Conservation (phyloP, 306 rosid species). For the Fragaria nilgerrensis region DNA sequence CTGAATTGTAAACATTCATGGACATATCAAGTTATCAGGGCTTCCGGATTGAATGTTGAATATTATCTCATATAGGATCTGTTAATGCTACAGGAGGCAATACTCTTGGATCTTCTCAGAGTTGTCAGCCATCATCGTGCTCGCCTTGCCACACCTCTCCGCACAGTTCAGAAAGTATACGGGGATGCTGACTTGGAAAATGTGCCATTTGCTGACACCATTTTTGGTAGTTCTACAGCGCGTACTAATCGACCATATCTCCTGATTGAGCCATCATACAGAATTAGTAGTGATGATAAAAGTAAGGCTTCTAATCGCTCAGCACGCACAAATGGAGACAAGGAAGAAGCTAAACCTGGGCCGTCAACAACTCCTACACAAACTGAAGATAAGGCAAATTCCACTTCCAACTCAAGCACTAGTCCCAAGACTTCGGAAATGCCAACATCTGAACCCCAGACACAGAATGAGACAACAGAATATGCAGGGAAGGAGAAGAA, state of each 20-base stretch:
- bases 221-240: slow-evolving; percentile 54
- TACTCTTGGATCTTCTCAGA: slow-evolving; percentile 90
- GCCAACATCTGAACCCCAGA: slow-evolving; percentile 40
- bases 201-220: slow-evolving; percentile 69
- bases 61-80: slow-evolving; percentile 20
- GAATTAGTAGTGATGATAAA: slow-evolving; percentile 78
- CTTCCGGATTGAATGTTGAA: not conserved
- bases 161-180: slow-evolving; percentile 87
- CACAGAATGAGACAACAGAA: slow-evolving; percentile 39
- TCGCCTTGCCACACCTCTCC: slow-evolving; percentile 93
- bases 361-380: slow-evolving; percentile 28
- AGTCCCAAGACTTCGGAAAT: slow-evolving; percentile 39
- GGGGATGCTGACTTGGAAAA: slow-evolving; percentile 71
- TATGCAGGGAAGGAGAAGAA: slow-evolving; percentile 43
- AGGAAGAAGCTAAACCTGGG: slow-evolving; percentile 25
- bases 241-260: slow-evolving; percentile 55
- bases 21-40: not conserved
- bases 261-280: slow-evolving; percentile 75
- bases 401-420: slow-evolving; percentile 33
- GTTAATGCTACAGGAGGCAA: slow-evolving; percentile 74
- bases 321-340: slow-evolving; percentile 46
- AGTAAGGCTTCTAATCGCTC: slow-evolving; percentile 55
- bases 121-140: slow-evolving; percentile 93
- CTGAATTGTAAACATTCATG: slow-evolving; percentile 3
- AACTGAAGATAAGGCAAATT: slow-evolving; percentile 38